Evolutionary conservation across 257 asterid genomes (phyloP).

Genomic region (Ligustrum vulgare): DNA sequence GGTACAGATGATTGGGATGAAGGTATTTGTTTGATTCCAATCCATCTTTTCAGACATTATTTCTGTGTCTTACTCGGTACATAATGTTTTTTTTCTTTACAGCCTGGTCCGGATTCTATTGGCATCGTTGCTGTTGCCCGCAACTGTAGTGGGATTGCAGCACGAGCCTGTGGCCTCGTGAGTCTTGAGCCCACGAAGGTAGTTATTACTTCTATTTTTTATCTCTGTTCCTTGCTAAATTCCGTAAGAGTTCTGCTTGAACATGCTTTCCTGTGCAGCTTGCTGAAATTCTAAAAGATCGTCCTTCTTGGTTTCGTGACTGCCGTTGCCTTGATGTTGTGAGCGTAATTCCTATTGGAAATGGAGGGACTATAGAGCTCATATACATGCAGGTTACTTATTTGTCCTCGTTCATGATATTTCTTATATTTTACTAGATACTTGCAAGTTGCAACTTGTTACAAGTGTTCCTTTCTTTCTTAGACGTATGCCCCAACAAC

Average conservation of each 20-base stretch:
- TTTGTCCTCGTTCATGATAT: neutral
- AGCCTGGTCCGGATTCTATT: slow-evolving; percentile 99
- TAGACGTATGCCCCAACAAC: slow-evolving; percentile 95
- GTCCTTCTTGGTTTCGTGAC: slow-evolving; percentile 90
- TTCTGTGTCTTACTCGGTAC: neutral
- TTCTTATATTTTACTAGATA: neutral
- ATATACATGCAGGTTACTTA: slow-evolving; percentile 75
- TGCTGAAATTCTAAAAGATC: slow-evolving; percentile 94
- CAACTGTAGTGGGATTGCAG: slow-evolving; percentile 94
- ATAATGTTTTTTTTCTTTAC: neutral
- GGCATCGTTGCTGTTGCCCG: slow-evolving; percentile 98
- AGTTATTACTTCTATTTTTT: slow-evolving; percentile 5
- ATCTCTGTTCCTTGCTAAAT: neutral
- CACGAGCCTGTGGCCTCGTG: slow-evolving; percentile 99
- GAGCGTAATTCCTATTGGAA: slow-evolving; percentile 77
- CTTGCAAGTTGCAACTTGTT: neutral
- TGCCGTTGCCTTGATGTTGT: slow-evolving; percentile 81
- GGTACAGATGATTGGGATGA: slow-evolving; percentile 99
- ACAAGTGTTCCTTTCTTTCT: slow-evolving; percentile 1
- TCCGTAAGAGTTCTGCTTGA: neutral
- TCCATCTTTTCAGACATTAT: neutral
- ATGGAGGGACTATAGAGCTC: slow-evolving; percentile 92
- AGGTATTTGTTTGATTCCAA: slow-evolving; percentile 42
- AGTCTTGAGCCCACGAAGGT: slow-evolving; percentile 99
- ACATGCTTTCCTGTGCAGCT: slow-evolving; percentile 46